Evolutionary conservation across 2,329 filamentous ascomycete species (phyloP), one percentile per base, ranked within the genome.

Genomic region (Xylariaceae sp.): DNA sequence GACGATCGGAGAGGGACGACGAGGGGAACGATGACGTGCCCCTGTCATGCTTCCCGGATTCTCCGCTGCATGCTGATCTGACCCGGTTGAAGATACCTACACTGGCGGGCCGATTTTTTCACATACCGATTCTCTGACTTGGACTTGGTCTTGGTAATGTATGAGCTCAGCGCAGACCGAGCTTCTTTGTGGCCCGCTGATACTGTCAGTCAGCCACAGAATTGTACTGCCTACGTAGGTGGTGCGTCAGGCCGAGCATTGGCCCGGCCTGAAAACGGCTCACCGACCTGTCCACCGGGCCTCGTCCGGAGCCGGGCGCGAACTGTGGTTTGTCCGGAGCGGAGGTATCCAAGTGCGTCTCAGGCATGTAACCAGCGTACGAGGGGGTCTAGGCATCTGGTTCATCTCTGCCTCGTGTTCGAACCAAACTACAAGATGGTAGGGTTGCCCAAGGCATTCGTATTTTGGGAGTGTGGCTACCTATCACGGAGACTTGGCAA

Each of bases 31-130:
- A n/a, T 45, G 42, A 45, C 42, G 42, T 45, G 42, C 42, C 42
- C 42, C 42, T 45, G 42, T 42, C 42, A 45, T 45, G 11, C 37
- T n/a, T 45, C 42, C 23, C 57, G 57, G 60, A 45, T 48, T 57
- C 54, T 35, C 60, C 60, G 60, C 53, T 59, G 50, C 55, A 58
- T 11, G 45, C 56, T 58, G 51, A 58, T 51, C 10, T 8, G 44
- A 13, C 8, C 15, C 6, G 23, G 23, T 30, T 30, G 23, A 30
- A 30, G 23, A 30, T 30, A 30, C 23, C 23, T 30, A 30, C 23
- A 30, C 45, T 17, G 15, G 37, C 37, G 37, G 37, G 37, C 37
- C 9, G 37, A 42, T 42, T 30, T 30, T 30, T 30, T 30, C 37
- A 42, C 18, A 59, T 59, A 54, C 51, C 45, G 57, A 59, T 48